phyloP scores from a whole-genome alignment of 805 yeast genomes.

The Pichia cephalocereana region DNA sequence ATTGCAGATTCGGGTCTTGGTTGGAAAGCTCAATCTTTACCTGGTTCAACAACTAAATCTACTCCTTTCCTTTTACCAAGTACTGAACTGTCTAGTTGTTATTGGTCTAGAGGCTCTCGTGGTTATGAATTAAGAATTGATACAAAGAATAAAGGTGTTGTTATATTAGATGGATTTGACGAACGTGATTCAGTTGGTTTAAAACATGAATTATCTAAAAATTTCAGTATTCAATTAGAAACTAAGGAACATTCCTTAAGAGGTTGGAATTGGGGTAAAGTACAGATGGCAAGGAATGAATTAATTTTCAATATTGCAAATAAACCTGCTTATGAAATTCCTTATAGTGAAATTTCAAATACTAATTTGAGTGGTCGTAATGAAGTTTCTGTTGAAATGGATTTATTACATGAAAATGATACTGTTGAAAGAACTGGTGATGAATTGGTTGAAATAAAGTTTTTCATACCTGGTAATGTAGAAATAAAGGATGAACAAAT shows the following conservation, averaged over 20 bases:
- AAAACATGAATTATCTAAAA: conserved; percentile 74
- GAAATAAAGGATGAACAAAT: conserved; percentile 34
- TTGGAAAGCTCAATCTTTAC: conserved; percentile 55
- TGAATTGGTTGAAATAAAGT: conserved; percentile 89
- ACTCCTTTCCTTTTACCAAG: conserved; percentile 86
- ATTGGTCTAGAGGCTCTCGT: conserved; percentile 90
- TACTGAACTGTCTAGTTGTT: conserved; percentile 67
- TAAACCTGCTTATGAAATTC: conserved; percentile 86
- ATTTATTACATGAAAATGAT: conserved; percentile 33
- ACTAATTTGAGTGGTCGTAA: conserved; percentile 85
- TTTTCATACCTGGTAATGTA: conserved; percentile 84
- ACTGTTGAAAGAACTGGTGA: conserved; percentile 73
- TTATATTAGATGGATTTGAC: conserved; percentile 87
- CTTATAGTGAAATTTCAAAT: conserved; percentile 71
- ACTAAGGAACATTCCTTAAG: conserved; percentile 83
- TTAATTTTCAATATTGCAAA: conserved; percentile 77
- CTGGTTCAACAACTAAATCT: conserved; percentile 40
- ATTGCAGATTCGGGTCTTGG: conserved; percentile 96
- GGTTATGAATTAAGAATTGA: conserved; percentile 86
- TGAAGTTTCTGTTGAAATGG: conserved; percentile 88
- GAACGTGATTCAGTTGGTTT: conserved; percentile 70
- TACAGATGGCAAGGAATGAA: conserved; percentile 89
- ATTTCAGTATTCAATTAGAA: conserved; percentile 66
- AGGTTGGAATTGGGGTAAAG: conserved; percentile 99
- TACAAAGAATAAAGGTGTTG: conserved; percentile 80